These are phyloP conservation scores for Pseudopyricularia javanii DNA, from an alignment of 2,329 filamentous ascomycete genomes.

Conservation along the genomic window DNA sequence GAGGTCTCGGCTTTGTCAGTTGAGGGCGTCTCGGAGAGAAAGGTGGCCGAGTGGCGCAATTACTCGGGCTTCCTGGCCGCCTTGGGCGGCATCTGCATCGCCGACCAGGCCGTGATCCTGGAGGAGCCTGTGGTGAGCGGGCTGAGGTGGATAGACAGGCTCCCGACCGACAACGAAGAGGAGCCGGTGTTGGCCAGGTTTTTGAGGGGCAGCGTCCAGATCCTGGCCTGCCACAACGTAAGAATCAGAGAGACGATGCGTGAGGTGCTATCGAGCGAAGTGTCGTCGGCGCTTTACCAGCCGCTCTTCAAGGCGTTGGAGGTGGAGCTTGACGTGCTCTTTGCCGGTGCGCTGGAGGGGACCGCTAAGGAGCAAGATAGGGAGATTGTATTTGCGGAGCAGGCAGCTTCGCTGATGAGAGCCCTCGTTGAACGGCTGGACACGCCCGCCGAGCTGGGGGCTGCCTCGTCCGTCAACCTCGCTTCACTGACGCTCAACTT, in stretches of 20 bases:
- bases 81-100: constrained; percentile 52
- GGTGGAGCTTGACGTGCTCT: constrained; percentile 49
- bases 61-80: constrained; percentile 58
- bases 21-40: constrained; percentile 41
- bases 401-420: constrained; percentile 50
- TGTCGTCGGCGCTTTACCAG: constrained; percentile 48
- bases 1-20: constrained; percentile 42
- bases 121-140: constrained; percentile 46
- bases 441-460: constrained; percentile 48
- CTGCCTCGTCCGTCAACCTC: constrained; percentile 51
- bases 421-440: constrained; percentile 53
- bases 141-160: constrained; percentile 52
- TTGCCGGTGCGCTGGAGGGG: constrained; percentile 38
- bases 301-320: constrained; percentile 54
- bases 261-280: constrained; percentile 53
- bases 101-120: constrained; percentile 40
- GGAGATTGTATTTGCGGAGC: constrained; percentile 55
- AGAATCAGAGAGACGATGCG: constrained; percentile 54
- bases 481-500: constrained; percentile 53
- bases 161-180: constrained; percentile 45
- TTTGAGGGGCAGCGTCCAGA: constrained; percentile 50
- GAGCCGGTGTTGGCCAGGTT: constrained; percentile 49
- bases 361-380: constrained; percentile 41
- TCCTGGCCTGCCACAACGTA: constrained; percentile 51
- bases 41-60: constrained; percentile 54